Base-by-base conservation (phyloP, 768 basidiomycete species). In the Candolleomyces aberdarensis region DNA sequence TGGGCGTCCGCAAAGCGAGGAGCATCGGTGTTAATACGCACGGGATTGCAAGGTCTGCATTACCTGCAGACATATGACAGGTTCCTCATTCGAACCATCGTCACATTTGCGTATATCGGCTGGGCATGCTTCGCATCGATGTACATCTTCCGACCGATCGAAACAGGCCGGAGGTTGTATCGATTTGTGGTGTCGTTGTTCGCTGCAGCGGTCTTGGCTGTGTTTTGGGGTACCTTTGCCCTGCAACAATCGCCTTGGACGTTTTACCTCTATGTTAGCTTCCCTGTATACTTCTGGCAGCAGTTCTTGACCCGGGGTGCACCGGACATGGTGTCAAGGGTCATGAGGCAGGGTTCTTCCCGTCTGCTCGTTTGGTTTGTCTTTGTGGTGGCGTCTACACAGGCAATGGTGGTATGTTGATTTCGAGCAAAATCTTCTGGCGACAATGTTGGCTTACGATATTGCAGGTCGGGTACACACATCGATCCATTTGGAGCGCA, bases 21-120 rank as follows among this genome's bases (percentile, higher is more conserved):
- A 22, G 85, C 88, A 1, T 69, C 74, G 3, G 71, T 80, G 19
- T 77, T 92, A 11, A 86, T 91, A 49, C 62, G 78, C 40, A 65
- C 75, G 11, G 77, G 81, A 6, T 75, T 92, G 5, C 72, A 76
- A 41, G 92, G 91, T 0, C 72, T 92, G 36, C 84, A 86, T 32
- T 94, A 94, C 67, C 81, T 94, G 5, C 89, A 94, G 71, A 93
- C 90, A 69, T 94, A 94, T 70, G 91, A 95, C 68, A 85, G 90
- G 17, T 75, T 83, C 32, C 72, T 94, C 49, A 87, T 95, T 31
- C 83, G 86, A 15, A 74, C 68, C 3, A 85, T 94, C 63, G 92
- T 93, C 55, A 81, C 81, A 1, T 68, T 80, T 7, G 91, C 90
- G 1, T 94, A 95, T 71, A 69, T 80, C 3, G 91, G 91, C 56